Base-by-base conservation (phyloP, 495 filamentous ascomycete genomes). In the Aspergillus biplanus region DNA sequence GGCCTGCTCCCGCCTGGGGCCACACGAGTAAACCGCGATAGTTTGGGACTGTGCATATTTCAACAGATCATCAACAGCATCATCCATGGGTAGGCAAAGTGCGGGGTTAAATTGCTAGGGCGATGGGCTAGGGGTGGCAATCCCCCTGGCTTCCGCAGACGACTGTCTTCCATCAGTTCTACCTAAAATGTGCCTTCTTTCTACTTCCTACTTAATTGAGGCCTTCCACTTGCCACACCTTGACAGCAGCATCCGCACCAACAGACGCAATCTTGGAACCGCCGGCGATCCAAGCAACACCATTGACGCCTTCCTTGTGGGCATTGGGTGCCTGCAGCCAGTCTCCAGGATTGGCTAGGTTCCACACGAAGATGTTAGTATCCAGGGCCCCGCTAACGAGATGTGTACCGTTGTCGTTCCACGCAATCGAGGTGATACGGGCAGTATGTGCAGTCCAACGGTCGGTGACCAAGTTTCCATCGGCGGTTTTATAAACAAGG, bases 391-490 rank as follows among this genome's bases (percentile, higher is more conserved):
- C 96, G 68, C 91, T 96, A 13, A 87, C 92, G 6, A 93, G 89
- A 71, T 90, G 89, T 21, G 87, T 88, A 8, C 89, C 90, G 21
- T 83, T 84, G 6, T 73, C 74, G 69, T 92, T 91, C 95, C 95
- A 99, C 15, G 86, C 86, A 59, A 99, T 87, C 47, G 83, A 85
- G 56, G 89, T 92, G 48, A 98, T 88, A 16, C 93, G 85, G 27
- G 89, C 92, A 7, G 93, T 97, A 73, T 99, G 96, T 16, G 92
- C 90, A 15, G 90, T 91, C 95, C 96, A 99, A 35, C 94, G 85
- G 15, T 80, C 78, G 18, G 87, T 87, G 52, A 82, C 76, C 27
- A 81, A 60, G 35, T 69, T 78, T 64, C 77, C 77, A 69, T 80
- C 76, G 32, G 71, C 66, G 27, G 76, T 73, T 63, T 81, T 85